phyloP scores from a whole-genome alignment of 2,329 filamentous ascomycete genomes.

The Monilinia fructicola region DNA sequence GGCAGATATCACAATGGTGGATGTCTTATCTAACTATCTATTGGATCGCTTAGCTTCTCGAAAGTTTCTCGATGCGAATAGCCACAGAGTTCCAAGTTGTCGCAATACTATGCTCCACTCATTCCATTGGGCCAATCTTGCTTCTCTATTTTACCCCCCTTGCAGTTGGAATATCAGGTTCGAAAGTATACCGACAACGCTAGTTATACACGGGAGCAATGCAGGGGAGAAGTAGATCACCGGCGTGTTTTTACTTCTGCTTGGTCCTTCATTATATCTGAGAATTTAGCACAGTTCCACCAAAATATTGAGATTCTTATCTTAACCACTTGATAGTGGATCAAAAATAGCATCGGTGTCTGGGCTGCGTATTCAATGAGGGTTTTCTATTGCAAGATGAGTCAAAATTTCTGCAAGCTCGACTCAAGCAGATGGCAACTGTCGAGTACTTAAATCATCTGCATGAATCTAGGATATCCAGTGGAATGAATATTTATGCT shows the following conservation, averaged over 20 bases:
- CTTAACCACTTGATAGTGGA: background rate
- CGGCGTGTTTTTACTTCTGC: background rate
- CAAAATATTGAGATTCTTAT: background rate
- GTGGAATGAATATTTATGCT: background rate
- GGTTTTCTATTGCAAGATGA: background rate
- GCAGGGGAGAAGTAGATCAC: background rate
- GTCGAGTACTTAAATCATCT: background rate
- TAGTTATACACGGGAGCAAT: background rate
- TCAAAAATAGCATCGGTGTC: background rate
- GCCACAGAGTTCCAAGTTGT: too few relatives aligned
- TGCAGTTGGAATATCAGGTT: background rate
- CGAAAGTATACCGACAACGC: background rate
- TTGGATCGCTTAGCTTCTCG: background rate
- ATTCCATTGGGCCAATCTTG: background rate
- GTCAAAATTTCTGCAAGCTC: background rate
- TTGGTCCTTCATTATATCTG: background rate
- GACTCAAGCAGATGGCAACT: background rate
- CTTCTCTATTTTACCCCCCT: background rate
- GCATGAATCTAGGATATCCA: background rate
- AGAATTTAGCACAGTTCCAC: background rate
- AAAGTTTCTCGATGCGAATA: background rate
- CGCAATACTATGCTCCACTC: background rate
- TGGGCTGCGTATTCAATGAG: background rate
- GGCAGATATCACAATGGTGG: too few relatives aligned
- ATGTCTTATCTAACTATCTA: too few relatives aligned